Evolutionary conservation across 176 grass and related monocot genomes (phyloP), one percentile per base, ranked within the genome.

Genomic region (Carex cristatella): DNA sequence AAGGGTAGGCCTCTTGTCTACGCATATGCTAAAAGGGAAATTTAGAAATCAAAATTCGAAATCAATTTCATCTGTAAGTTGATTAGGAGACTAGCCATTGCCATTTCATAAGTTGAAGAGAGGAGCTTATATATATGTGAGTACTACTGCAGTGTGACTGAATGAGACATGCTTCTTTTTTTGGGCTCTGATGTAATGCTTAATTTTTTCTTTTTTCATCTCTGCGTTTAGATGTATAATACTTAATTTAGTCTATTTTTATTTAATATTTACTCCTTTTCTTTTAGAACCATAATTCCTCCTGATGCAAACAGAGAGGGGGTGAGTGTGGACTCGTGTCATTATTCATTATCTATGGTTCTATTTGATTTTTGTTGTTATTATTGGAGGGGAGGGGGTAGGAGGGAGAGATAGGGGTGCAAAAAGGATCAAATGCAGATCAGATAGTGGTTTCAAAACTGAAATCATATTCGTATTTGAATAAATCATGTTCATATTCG

Each of bases 181-280:
- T 44, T 44, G 0, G 33, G 28, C 14, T 30, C 7, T 76, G 27
- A 76, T 53, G 27, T 32, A 54, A 40, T 15, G 46, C 27, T 69
- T 69, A 48, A 8, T 2, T 9, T 72, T 18, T 23, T 19, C 0
- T 38, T 33, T 11, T 48, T 9, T 72, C 69, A 23, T 35, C 19
- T 79, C 30, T 79, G 2, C 28, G 3, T 79, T 12, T 79, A 79
- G 74, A 79, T 33, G 33, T 77, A 46, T 75, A 77, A 33, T 77
- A 5, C 70, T 51, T 74, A 0, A n/a, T 74, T 48, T 12, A 10
- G 2, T 70, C 35, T 70, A 1, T 44, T 44, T 51, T 27, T 74
- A 74, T 2, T 11, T 15, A 49, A 49, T 27, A 73, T 73, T 42
- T 46, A 18, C 11, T 49, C 8, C 40, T 74, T 19, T 78, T 16